Conservation (phyloP, 1,139 yeast genomes). For the Candida glucosophila region DNA sequence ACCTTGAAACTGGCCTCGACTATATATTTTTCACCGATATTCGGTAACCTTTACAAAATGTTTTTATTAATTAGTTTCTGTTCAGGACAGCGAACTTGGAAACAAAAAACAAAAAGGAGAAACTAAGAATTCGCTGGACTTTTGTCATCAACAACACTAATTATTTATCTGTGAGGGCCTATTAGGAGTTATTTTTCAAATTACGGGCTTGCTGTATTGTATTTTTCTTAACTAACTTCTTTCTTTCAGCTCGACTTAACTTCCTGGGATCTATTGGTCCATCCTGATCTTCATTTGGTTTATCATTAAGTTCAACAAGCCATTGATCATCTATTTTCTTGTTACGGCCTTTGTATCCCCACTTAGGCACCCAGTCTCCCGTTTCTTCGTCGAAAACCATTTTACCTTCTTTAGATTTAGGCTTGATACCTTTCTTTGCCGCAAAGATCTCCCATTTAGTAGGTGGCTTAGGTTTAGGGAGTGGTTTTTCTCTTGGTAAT, state of each 20-base stretch:
- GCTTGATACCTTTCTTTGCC: conserved; percentile 84
- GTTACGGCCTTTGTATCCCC: conserved; percentile 96
- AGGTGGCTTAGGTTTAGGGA: conserved; percentile 86
- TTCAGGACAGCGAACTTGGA: too few species aligned
- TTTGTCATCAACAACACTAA: too few species aligned
- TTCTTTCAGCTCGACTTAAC: conserved; percentile 73
- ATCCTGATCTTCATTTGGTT: conserved; percentile 52
- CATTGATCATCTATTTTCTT: conserved; percentile 84
- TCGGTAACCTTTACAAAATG: too few species aligned
- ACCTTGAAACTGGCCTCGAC: too few species aligned
- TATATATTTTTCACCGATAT: too few species aligned
- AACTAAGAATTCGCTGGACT: too few species aligned
- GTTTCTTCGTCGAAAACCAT: conserved; percentile 81
- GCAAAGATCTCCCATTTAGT: conserved; percentile 98
- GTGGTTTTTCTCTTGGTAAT: conserved; percentile 90
- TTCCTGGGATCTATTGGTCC: conserved; percentile 85
- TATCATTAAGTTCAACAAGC: conserved; percentile 90
- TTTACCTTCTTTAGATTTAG: conserved; percentile 87
- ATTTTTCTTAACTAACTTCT: conserved; percentile 78
- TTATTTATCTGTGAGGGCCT: too few species aligned
- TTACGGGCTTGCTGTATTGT: conserved; percentile 82
- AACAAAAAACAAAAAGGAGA: too few species aligned
- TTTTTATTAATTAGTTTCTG: too few species aligned
- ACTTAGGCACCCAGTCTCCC: conserved; percentile 95
- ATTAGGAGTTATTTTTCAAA: conserved; percentile 42